These are phyloP conservation scores for Stephanocyclus meneghinianus DNA, from an alignment of 352 stramenopile genomes.

Conservation along the genomic window DNA sequence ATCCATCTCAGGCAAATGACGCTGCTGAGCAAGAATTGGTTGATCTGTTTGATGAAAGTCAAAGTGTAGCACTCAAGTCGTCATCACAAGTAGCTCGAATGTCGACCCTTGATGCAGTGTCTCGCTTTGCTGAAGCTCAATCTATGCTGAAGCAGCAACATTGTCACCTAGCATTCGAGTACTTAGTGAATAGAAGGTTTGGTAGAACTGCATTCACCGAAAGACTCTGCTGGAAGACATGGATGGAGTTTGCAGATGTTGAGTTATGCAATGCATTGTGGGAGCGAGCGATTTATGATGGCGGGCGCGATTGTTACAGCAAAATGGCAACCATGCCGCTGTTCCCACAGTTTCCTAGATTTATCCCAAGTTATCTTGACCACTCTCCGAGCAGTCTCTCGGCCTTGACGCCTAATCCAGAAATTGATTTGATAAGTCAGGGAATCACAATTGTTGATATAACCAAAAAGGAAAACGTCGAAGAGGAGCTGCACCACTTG, in stretches of 20 bases:
- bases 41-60: conserved; percentile 75
- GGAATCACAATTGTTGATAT: conserved; percentile 83
- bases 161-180: conserved; percentile 65
- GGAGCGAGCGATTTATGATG: conserved; percentile 57
- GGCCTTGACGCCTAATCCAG: conserved; percentile 12
- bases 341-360: conserved; percentile 77
- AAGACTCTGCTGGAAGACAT: conserved; percentile 75
- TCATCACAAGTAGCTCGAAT: conserved; percentile 7
- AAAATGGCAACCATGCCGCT: conserved; percentile 75
- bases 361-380: conserved; percentile 82
- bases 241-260: conserved; percentile 59
- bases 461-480: conserved; percentile 80
- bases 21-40: conserved; percentile 75
- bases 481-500: conserved; percentile 58
- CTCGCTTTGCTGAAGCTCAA: conserved; percentile 77
- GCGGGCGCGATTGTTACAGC: conserved; percentile 76
- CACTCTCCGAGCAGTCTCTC: conserved; percentile 48
- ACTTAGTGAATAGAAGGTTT: conserved; percentile 69
- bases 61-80: background rate
- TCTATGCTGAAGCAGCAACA: conserved; percentile 70
- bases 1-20: conserved; percentile 53
- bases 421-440: conserved; percentile 50
- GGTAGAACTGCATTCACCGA: conserved; percentile 68
- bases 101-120: conserved; percentile 76
- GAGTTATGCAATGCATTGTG: conserved; percentile 47